Base-by-base conservation (phyloP, 225 moss, liverwort and hornwort species). In the Pleurozium schreberi region DNA sequence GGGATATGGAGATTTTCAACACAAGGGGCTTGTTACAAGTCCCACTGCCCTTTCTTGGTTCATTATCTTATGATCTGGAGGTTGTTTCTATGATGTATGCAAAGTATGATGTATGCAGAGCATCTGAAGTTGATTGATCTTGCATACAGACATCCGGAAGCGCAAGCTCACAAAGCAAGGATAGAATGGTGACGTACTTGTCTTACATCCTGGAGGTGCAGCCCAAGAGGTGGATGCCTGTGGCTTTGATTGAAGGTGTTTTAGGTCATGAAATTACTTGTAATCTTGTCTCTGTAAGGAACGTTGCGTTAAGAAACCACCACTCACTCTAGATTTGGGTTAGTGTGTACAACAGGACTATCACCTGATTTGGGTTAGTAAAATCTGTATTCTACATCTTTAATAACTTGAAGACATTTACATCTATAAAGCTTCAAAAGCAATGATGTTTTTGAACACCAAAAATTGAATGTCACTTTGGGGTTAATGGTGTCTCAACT, bases 141-240 rank as follows among this genome's bases (percentile, higher is more conserved):
- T 88, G 88, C 40, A 42, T 84, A 67, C 93, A 96, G 94, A 94
- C 91, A 67, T 88, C 92, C 90, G 91, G 90, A 85, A 94, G 81
- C 89, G 36, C 88, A 52, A 84, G 52, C 60, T 65, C 85, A 55
- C 76, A 81, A 49, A 59, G 53, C n/a, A 69, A 88, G 22, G 78
- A 89, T 81, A 76, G 77, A 79, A 49, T 86, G 53, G 80, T 88
- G 87, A 98, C 96, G 40, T 87, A 84, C 75, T 91, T 98, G 89
- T 95, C 96, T 50, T 98, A 98, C 82, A 95, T 95, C 57, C 77
- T 98, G 86, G 93, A 94, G 81, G 98, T 98, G 79, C 96, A 93
- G 80, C 98, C 98, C 6, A 98, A 94, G 91, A 76, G 90, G 52
- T 98, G 98, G 98, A 92, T 98, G 59, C 98, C 98, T 22, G 97